phyloP scores from a whole-genome alignment of 2,329 filamentous ascomycete species.

The Neopestalotiopsis sp. region DNA sequence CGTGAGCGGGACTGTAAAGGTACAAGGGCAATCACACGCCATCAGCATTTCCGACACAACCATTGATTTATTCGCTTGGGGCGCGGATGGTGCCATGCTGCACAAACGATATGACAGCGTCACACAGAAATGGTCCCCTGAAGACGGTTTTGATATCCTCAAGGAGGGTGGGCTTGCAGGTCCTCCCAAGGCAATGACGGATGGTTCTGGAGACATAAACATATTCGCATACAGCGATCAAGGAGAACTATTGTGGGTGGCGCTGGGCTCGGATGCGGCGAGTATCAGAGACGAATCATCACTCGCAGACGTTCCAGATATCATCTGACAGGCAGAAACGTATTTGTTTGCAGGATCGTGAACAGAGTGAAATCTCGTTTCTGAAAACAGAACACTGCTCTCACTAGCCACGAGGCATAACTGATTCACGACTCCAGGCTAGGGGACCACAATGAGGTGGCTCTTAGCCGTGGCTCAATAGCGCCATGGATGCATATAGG shows the following conservation, averaged over 20 bases:
- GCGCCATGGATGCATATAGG: no score
- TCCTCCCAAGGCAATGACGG: constrained; percentile 5
- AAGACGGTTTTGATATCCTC: neutral
- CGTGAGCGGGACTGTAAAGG: neutral
- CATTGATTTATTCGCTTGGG: constrained; percentile 17
- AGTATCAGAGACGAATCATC: neutral
- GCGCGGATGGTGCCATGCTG: constrained; percentile 9
- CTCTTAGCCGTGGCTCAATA: no score
- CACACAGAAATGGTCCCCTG: neutral
- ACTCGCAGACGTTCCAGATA: no score
- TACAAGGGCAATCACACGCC: constrained; percentile 16
- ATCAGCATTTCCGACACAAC: constrained; percentile 3
- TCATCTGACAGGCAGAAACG: no score
- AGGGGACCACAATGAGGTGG: no score
- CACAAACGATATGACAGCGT: neutral
- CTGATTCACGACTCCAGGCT: no score
- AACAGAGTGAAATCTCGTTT: no score
- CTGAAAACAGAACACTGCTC: no score
- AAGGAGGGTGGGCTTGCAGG: constrained; percentile 1
- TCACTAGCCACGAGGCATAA: no score
- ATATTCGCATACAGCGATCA: constrained; percentile 12
- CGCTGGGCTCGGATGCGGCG: neutral
- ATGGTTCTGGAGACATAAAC: constrained; percentile 14
- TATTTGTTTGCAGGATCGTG: no score
- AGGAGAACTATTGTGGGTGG: constrained; percentile 2